Base-by-base conservation (phyloP, 257 asterid genomes). In the Forsythia viridissima region DNA sequence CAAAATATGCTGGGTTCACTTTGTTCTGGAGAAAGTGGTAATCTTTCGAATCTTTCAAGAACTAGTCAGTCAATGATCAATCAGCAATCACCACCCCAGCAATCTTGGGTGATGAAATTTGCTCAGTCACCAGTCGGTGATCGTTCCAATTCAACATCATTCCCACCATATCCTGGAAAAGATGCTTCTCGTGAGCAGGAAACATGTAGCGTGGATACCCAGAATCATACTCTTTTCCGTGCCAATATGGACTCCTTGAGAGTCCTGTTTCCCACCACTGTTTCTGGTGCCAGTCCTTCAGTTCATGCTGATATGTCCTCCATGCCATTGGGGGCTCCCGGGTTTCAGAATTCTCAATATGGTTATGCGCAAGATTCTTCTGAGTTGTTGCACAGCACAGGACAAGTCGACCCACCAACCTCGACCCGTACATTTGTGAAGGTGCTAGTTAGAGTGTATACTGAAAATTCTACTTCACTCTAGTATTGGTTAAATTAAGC, bases 1-100 rank as follows among this genome's bases (percentile, higher is more conserved):
- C 98, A 91, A 74, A 89, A 92, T 79, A 84, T 92, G 92, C 79
- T 94, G 74, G 97, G 97, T 66, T 85, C 97, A 0, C 80, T 94
- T 59, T 85, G 91, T 74, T 79, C 90, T 13, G 97, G 91, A 81
- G 96, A 94, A 73, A 92, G 89, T 80, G 82, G 84, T 24, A 91
- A 88, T 84, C 89, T 87, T 11, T 71, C 88, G 63, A 90, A 83
- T 84, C 89, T 88, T 86, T 87, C 94, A 15, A 80, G 91, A 80
- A 70, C 90, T 66, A 84, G 88, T 61, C 98, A 87, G 87, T 73
- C 85, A 55, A 84, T 91, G 71, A 84, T 85, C 72, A 82, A 82
- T 37, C 96, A 89, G 81, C 95, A 87, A 72, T 82, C 91, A 18
- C 79, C 92, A 18, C 79, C 92, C 73, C 95, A 89, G 41, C 94